Percentiles rank a stretch among this genome's conserved stretches.
Conservation (phyloP, 345 rosid genomes). For the Populus pruinosa region DNA sequence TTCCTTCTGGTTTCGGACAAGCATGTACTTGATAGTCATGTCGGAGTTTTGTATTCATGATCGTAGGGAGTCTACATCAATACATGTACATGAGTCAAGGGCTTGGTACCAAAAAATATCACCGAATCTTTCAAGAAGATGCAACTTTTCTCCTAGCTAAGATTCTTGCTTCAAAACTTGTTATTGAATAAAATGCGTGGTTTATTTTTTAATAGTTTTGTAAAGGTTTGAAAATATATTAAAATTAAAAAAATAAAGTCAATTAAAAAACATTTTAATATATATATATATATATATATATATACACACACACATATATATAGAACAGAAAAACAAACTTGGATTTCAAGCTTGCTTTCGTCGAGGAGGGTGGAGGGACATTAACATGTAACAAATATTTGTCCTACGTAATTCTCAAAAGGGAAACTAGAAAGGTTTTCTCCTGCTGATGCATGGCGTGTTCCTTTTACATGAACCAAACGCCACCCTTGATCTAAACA, state of each 20-base stretch:
- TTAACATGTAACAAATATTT: not conserved
- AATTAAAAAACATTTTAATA: no score
- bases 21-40: constrained; percentile 8
- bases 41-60: not conserved
- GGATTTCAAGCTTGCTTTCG: not conserved
- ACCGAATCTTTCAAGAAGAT: not conserved
- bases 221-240: no score
- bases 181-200: not conserved
- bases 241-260: no score
- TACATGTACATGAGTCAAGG: not conserved
- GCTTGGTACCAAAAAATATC: not conserved
- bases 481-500: not conserved
- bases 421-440: not conserved
- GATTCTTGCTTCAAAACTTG: not conserved
- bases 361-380: not conserved
- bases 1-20: constrained; percentile 17
- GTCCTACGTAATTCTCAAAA: not conserved
- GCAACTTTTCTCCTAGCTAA: not conserved
- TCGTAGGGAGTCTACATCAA: not conserved
- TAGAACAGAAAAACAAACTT: no score
- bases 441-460: not conserved
- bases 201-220: not conserved
- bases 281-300: no score
- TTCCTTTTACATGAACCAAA: not conserved
- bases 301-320: no score